Evolutionary conservation across 345 rosid species (phyloP), one percentile per base, ranked within the genome.

Genomic region (Bruguiera parviflora): DNA sequence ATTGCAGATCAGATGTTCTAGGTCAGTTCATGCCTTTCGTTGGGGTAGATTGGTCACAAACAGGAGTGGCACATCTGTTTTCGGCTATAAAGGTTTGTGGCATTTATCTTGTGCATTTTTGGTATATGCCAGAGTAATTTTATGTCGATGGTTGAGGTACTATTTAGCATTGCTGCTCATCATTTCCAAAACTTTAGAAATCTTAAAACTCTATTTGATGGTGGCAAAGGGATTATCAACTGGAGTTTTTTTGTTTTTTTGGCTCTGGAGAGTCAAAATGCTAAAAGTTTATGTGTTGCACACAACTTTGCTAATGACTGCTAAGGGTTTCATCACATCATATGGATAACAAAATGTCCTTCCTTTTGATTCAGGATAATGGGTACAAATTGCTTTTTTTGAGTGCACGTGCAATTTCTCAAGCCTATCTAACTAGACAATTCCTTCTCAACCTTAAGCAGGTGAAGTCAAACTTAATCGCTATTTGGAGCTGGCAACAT

Each of bases 1-100:
- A 24, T 72, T n/a, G 10, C 84, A 95, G 99, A 78, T 95, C 99
- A 22, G 99, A 95, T 70, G 97, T 95, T 59, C 84, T 95, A 67
- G 99, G 99, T 58, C 99, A 95, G 83, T 92, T 95, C 78, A 95
- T 95, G 99, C 99, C 98, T 72, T 73, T 95, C 74, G 96, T 95
- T 67, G 98, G 99, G 60, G 73, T 82, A 62, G 99, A 95, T 76
- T 95, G 99, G 99, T 85, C 89, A 10, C 99, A 95, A 79, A 88
- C 88, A 25, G 99, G 99, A 5, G 99, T 95, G 69, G 84, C 98
- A 33, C 96, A 89, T 87, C 78, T 95, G 64, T 95, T 86, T 81
- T 88, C 96, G 5, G 92, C 93, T 62, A 88, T 95, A 69, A 87
- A 92, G 99, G 99, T 95, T 39, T 52, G 96, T 70, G 62, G 7